A percentile compares a stretch with the other conserved stretches of the same genome.
These are phyloP conservation scores for Purpureocillium lavendulum DNA, from an alignment of 2,329 filamentous ascomycete species.

Conservation along the genomic window DNA sequence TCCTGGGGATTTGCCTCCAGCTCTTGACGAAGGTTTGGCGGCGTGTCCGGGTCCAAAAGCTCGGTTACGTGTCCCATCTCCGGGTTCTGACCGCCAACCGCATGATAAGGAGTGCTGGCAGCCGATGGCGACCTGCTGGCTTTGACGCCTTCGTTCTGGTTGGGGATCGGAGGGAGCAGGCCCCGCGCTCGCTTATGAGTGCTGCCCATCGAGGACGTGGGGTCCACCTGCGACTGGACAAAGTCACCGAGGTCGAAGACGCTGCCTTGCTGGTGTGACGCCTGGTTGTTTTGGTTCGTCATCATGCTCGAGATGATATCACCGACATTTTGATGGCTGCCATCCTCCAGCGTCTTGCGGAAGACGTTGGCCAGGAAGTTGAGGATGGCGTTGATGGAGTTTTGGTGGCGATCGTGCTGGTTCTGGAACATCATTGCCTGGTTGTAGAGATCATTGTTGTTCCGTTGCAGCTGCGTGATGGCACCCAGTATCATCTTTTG, in stretches of 20 bases:
- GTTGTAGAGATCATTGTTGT: slow-evolving; percentile 81
- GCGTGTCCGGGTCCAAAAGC: slow-evolving; percentile 46
- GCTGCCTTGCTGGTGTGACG: slow-evolving; percentile 39
- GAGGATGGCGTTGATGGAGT: slow-evolving; percentile 96
- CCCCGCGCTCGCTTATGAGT: slow-evolving; percentile 43
- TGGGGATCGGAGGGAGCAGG: slow-evolving; percentile 45
- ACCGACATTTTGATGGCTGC: slow-evolving; percentile 65
- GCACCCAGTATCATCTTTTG: slow-evolving; percentile 80
- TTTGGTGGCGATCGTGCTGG: slow-evolving; percentile 93
- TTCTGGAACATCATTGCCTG: slow-evolving; percentile 85
- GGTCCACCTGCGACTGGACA: slow-evolving; percentile 36
- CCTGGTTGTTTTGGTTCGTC: slow-evolving; percentile 40
- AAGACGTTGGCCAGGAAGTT: slow-evolving; percentile 97
- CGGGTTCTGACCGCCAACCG: slow-evolving; percentile 23
- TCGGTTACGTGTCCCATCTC: slow-evolving; percentile 52
- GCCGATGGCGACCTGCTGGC: slow-evolving; percentile 19
- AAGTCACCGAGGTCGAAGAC: slow-evolving; percentile 56
- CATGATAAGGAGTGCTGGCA: slow-evolving; percentile 17
- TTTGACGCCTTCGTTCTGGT: slow-evolving; percentile 19
- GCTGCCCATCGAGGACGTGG: slow-evolving; percentile 28
- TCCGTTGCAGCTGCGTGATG: slow-evolving; percentile 70
- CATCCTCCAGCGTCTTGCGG: slow-evolving; percentile 82
- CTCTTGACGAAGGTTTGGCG: slow-evolving; percentile 45
- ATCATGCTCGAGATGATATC: slow-evolving; percentile 78
- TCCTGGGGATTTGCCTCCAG: slow-evolving; percentile 50